Base-by-base conservation (phyloP, 495 filamentous ascomycete genomes). In the Hypoxylon intermedium region DNA sequence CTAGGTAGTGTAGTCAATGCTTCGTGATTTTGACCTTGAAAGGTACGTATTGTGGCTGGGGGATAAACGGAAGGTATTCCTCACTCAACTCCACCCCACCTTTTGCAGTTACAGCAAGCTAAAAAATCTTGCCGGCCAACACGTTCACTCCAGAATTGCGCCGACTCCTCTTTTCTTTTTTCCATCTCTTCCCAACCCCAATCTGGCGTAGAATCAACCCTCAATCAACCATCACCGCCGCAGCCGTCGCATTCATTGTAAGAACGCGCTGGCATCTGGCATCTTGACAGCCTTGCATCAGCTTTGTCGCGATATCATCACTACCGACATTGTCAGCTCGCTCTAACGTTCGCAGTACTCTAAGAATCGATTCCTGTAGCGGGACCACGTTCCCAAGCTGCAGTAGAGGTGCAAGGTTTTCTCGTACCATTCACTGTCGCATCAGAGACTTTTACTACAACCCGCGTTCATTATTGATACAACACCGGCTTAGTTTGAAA, bases 31-130 rank as follows among this genome's bases (percentile, higher is more conserved):
- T n/a, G n/a, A n/a, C n/a, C n/a, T n/a, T n/a, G n/a, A n/a, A n/a
- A n/a, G n/a, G n/a, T n/a, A n/a, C 9, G 33, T n/a, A 3, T 53
- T 31, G 49, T 53, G 37, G 36, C 49, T 53, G 49, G 49, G 49
- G 46, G 6, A 49, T 6, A 33, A 15, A 33, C 18, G 6, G 15
- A 16, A 30, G 18, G 15, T 28, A 41, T 28, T 18, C 26, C 33
- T 18, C 37, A 52, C 12, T 53, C 49, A 30, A 28, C 50, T 51
- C 18, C 9, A 30, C 61, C 60, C 61, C 61, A 60, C 61, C 61
- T 65, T n/a, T 52, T 59, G 56, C 61, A 60, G 60, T n/a, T 55
- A 65, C 55, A 26, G 61, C 61, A 58, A 55, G 24, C 53, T 65
- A 58, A 60, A 60, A 65, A 50, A 43, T 49, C 38, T 55, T 52